Conservation (phyloP, 2,329 filamentous ascomycete species). For the Aureobasidium sp. region DNA sequence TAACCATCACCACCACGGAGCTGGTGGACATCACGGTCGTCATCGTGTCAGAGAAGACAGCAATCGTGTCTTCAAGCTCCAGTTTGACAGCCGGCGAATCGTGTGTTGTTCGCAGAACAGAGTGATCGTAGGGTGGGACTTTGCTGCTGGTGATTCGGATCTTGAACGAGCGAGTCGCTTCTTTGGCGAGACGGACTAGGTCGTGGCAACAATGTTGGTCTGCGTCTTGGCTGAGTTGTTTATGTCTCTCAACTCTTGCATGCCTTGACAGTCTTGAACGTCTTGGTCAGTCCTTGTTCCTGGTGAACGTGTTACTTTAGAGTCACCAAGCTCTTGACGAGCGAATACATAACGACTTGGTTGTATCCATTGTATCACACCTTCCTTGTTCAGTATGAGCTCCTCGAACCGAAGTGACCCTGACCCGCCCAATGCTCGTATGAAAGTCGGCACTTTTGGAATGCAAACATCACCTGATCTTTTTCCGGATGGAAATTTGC, state of each 20-base stretch:
- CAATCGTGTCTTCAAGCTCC: constrained; percentile 82
- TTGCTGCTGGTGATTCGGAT: constrained; percentile 76
- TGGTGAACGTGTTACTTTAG: not conserved
- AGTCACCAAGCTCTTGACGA: not conserved
- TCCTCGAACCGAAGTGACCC: not conserved
- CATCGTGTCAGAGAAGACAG: constrained; percentile 29
- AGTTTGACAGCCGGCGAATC: constrained; percentile 88
- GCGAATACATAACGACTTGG: not conserved
- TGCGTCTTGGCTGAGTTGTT: not conserved
- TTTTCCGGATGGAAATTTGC: not conserved
- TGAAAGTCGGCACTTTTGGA: constrained; percentile 6
- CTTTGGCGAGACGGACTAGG: constrained; percentile 16
- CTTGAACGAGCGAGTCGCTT: constrained; percentile 22
- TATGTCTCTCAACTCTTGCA: not conserved
- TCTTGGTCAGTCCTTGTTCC: not conserved
- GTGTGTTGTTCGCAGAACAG: constrained; percentile 90
- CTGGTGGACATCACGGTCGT: not conserved
- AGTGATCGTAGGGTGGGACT: constrained; percentile 95
- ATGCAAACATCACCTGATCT: constrained; percentile 20
- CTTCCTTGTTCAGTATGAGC: too few species aligned
- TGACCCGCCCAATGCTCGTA: not conserved
- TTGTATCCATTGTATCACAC: not conserved
- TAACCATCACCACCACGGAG: constrained; percentile 4
- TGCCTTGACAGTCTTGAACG: not conserved
- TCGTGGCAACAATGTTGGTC: not conserved